Percentiles rank a stretch among this genome's conserved stretches.
Conservation (phyloP, 176 grass and related monocot species). For the Zoysia japonica region DNA sequence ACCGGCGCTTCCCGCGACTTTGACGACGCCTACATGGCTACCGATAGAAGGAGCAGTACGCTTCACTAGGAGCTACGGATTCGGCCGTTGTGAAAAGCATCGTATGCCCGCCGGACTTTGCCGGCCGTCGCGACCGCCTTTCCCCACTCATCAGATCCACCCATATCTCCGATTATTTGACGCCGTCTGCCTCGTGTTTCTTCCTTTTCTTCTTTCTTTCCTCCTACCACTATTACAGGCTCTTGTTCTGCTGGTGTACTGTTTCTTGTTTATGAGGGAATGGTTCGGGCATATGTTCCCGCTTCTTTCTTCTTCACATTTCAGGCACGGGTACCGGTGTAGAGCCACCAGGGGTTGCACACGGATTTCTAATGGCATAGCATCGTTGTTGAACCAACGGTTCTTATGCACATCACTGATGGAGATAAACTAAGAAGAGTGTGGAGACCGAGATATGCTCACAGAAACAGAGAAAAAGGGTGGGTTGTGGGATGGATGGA, state of each 20-base stretch:
- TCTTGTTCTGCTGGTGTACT: not conserved
- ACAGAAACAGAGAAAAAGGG: not conserved
- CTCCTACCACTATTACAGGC: not conserved
- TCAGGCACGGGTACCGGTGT: not conserved
- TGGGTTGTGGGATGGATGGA: slow-evolving; percentile 30
- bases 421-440: not conserved
- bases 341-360: not conserved
- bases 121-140: not conserved
- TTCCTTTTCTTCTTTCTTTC: not conserved
- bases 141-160: slow-evolving; percentile 27
- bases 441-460: slow-evolving; percentile 3
- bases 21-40: not conserved
- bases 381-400: not conserved
- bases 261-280: not conserved
- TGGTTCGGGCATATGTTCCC: not conserved
- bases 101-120: slow-evolving; percentile 32
- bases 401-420: not conserved
- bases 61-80: not conserved
- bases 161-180: slow-evolving; percentile 30
- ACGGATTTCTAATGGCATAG: not conserved
- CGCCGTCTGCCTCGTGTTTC: not conserved
- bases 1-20: slow-evolving; percentile 32
- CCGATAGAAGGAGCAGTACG: not conserved
- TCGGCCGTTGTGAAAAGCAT: slow-evolving; percentile 44
- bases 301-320: slow-evolving; percentile 5